Conservation (phyloP, 225 moss, liverwort and hornwort species). For the Bryum argenteum region DNA sequence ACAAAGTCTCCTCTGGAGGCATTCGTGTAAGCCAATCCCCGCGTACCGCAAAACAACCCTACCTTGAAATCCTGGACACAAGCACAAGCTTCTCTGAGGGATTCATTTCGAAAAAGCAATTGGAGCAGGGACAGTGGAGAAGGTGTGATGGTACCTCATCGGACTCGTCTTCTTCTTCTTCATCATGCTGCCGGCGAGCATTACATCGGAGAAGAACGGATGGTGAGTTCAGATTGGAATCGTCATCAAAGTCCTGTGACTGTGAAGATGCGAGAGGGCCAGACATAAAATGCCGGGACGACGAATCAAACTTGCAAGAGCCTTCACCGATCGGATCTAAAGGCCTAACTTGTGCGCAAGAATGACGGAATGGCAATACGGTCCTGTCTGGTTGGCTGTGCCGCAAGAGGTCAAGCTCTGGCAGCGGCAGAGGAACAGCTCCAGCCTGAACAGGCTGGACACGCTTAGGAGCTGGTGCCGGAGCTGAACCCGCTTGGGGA, state of each 20-base stretch:
- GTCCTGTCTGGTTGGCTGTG: slow-evolving; percentile 25
- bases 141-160: slow-evolving; percentile 33
- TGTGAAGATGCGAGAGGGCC: slow-evolving; percentile 23
- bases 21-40: slow-evolving; percentile 6
- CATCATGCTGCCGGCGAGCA: slow-evolving; percentile 34
- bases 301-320: slow-evolving; percentile 23
- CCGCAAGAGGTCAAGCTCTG: slow-evolving; percentile 27
- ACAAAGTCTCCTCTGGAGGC: slow-evolving; percentile 30
- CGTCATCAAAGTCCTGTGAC: slow-evolving; percentile 11
- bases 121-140: slow-evolving; percentile 9
- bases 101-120: not conserved
- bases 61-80: slow-evolving; percentile 39
- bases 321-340: slow-evolving; percentile 37
- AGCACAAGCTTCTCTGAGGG: not conserved
- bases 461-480: slow-evolving; percentile 2
- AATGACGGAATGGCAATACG: slow-evolving; percentile 31
- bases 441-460: slow-evolving; percentile 8
- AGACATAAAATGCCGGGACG: slow-evolving; percentile 19
- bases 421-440: slow-evolving; percentile 27
- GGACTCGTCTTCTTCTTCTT: slow-evolving; percentile 7
- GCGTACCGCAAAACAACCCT: slow-evolving; percentile 33
- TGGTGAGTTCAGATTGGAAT: slow-evolving; percentile 19
- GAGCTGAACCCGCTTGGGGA: too few species aligned
- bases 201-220: slow-evolving; percentile 44
- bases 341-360: slow-evolving; percentile 28